Conservation (phyloP, 768 basidiomycete species). For the Cyclocybe aegerita region DNA sequence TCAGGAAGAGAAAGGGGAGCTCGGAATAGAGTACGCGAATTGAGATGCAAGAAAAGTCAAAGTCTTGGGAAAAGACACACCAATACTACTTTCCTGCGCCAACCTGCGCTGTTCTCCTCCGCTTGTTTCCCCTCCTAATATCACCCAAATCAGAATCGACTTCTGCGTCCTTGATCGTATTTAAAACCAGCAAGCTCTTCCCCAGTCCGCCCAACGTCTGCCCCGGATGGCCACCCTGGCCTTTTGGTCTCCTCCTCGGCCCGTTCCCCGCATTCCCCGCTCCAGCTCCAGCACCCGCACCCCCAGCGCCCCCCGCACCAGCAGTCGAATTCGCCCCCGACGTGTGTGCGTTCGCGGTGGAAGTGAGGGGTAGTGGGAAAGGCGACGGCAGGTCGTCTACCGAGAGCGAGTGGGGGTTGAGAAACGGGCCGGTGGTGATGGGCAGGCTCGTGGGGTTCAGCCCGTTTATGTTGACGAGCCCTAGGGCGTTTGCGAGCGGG, state of each 20-base stretch:
- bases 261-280: slow-evolving; percentile 34
- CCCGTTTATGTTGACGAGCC: slow-evolving; percentile 33
- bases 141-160: slow-evolving; percentile 76
- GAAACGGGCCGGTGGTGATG: slow-evolving; percentile 66
- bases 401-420: slow-evolving; percentile 81
- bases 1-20: no score
- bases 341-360: slow-evolving; percentile 19
- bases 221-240: slow-evolving; percentile 53
- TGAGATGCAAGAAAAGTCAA: no score
- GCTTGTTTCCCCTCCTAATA: slow-evolving; percentile 75
- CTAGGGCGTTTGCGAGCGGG: slow-evolving; percentile 22
- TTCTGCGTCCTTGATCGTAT: slow-evolving; percentile 63
- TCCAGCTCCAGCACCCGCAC: slow-evolving; percentile 28
- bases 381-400: slow-evolving; percentile 87
- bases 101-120: slow-evolving; percentile 37
- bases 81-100: no score
- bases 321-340: slow-evolving; percentile 14
- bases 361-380: slow-evolving; percentile 60
- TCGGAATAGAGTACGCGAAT: no score
- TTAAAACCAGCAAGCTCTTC: slow-evolving; percentile 64
- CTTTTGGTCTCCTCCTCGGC: slow-evolving; percentile 51
- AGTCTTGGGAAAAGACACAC: no score
- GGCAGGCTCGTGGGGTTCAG: slow-evolving; percentile 40
- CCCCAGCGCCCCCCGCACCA: slow-evolving; percentile 18
- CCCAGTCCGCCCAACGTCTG: slow-evolving; percentile 68